Evolutionary conservation across 805 yeast species (phyloP).

Genomic region (Lachancea cidri): DNA sequence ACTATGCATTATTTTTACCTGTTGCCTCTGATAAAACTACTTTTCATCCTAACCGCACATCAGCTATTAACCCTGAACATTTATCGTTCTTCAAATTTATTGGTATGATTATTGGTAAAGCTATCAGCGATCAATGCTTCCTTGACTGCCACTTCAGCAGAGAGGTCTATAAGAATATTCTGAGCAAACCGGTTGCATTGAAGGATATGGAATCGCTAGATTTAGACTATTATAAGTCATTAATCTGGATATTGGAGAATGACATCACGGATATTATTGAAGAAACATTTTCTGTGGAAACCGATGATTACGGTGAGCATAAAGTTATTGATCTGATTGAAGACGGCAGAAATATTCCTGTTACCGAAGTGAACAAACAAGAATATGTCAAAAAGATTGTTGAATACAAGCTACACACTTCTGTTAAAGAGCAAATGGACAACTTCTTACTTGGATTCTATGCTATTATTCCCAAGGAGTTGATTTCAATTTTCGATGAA

Average conservation of each 20-base stretch:
- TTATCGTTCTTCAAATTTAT: constrained; percentile 88
- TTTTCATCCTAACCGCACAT: constrained; percentile 90
- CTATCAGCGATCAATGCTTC: constrained; percentile 78
- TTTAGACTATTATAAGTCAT: constrained; percentile 83
- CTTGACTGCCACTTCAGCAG: constrained; percentile 93
- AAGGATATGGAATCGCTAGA: constrained; percentile 95
- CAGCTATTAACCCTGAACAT: constrained; percentile 91
- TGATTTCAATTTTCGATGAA: constrained; percentile 86
- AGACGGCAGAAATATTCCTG: constrained; percentile 76
- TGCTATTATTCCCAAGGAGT: constrained; percentile 78
- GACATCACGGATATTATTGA: constrained; percentile 94
- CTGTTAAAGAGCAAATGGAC: constrained; percentile 84
- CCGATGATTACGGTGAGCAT: constrained; percentile 90
- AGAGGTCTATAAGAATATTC: constrained; percentile 84
- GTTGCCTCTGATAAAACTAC: constrained; percentile 90
- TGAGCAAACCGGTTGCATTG: constrained; percentile 74
- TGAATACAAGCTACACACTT: constrained; percentile 75
- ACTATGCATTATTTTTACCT: constrained; percentile 85
- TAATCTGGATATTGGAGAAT: constrained; percentile 94
- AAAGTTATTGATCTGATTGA: constrained; percentile 77
- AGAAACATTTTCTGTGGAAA: constrained; percentile 89
- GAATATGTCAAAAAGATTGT: constrained; percentile 85
- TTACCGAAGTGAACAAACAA: constrained; percentile 83
- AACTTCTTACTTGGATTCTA: constrained; percentile 83
- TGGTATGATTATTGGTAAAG: constrained; percentile 92